Percentiles rank a stretch among this genome's conserved stretches.
Evolutionary conservation across 495 filamentous ascomycete genomes (phyloP).

Genomic region (Penicillium coprophilum): DNA sequence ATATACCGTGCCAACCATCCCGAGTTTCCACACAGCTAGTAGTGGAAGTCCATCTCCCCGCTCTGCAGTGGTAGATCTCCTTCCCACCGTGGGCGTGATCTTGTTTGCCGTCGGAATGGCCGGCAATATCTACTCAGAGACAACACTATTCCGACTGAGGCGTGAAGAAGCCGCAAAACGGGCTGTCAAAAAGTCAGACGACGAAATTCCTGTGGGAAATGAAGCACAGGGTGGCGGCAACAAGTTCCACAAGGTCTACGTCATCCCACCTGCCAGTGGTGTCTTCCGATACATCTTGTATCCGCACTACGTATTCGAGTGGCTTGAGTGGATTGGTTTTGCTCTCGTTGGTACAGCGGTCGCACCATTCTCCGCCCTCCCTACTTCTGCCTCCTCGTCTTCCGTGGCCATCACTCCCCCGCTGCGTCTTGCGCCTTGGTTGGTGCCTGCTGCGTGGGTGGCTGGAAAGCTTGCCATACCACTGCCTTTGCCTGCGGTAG

Average conservation of each 20-base stretch:
- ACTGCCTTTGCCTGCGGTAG: conserved; percentile 63
- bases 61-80: background rate
- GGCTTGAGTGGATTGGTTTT: conserved; percentile 93
- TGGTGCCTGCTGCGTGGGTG: conserved; percentile 54
- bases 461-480: conserved; percentile 30
- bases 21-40: conserved; percentile 15
- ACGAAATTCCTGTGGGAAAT: conserved; percentile 37
- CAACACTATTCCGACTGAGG: conserved; percentile 56
- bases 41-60: background rate
- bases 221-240: conserved; percentile 20
- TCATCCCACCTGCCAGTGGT: conserved; percentile 80
- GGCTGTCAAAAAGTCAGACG: conserved; percentile 43
- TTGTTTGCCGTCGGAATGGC: conserved; percentile 68
- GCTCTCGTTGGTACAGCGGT: conserved; percentile 59
- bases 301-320: conserved; percentile 93
- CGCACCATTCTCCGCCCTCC: conserved; percentile 20
- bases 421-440: conserved; percentile 47
- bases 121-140: conserved; percentile 79
- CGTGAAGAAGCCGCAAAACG: conserved; percentile 45
- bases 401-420: conserved; percentile 16
- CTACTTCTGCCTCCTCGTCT: background rate
- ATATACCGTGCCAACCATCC: conserved; percentile 42
- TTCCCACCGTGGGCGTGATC: conserved; percentile 48
- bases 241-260: conserved; percentile 76
- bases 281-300: conserved; percentile 81